Percentiles rank a stretch among this genome's conserved stretches.
phyloP scores from a whole-genome alignment of 2,329 filamentous ascomycete species.

The Penicillium digitatum region DNA sequence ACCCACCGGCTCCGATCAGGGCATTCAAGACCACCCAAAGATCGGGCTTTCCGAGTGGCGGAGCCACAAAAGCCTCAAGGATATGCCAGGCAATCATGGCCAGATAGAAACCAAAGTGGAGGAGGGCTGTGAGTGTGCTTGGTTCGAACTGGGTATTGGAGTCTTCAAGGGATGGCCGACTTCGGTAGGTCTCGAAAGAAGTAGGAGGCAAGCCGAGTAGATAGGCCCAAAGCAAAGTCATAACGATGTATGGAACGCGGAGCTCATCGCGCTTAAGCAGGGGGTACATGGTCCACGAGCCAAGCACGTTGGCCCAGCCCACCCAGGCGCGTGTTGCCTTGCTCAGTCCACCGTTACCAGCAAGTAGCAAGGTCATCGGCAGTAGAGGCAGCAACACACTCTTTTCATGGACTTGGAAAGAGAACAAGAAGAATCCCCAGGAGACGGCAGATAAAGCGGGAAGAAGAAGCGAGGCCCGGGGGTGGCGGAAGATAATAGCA shows the following conservation, averaged over 20 bases:
- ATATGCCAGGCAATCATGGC: slow-evolving; percentile 79
- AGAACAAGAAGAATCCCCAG: slow-evolving; percentile 97
- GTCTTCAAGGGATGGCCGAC: slow-evolving; percentile 35
- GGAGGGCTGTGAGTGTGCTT: slow-evolving; percentile 58
- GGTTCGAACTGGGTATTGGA: slow-evolving; percentile 45
- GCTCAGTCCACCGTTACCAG: slow-evolving; percentile 70
- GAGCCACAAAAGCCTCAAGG: slow-evolving; percentile 62
- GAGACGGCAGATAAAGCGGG: slow-evolving; percentile 76
- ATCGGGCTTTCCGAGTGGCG: slow-evolving; percentile 78
- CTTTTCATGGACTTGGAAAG: slow-evolving; percentile 98
- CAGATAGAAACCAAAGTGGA: slow-evolving; percentile 73
- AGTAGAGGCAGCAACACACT: slow-evolving; percentile 87
- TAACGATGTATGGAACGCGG: slow-evolving; percentile 74
- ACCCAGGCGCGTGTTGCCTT: slow-evolving; percentile 82
- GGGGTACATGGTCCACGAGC: slow-evolving; percentile 90
- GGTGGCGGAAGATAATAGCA: slow-evolving; percentile 71
- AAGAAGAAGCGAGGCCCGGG: slow-evolving; percentile 71
- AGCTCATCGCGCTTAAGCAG: slow-evolving; percentile 81
- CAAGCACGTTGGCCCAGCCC: slow-evolving; percentile 89
- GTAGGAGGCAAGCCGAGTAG: slow-evolving; percentile 81
- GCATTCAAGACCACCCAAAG: slow-evolving; percentile 93
- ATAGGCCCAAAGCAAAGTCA: slow-evolving; percentile 87
- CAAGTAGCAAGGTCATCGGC: slow-evolving; percentile 86
- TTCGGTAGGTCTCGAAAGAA: slow-evolving; percentile 64
- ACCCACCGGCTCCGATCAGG: slow-evolving; percentile 77